Base-by-base conservation (phyloP, 352 stramenopile genomes). In the Phytophthora tentaculata region DNA sequence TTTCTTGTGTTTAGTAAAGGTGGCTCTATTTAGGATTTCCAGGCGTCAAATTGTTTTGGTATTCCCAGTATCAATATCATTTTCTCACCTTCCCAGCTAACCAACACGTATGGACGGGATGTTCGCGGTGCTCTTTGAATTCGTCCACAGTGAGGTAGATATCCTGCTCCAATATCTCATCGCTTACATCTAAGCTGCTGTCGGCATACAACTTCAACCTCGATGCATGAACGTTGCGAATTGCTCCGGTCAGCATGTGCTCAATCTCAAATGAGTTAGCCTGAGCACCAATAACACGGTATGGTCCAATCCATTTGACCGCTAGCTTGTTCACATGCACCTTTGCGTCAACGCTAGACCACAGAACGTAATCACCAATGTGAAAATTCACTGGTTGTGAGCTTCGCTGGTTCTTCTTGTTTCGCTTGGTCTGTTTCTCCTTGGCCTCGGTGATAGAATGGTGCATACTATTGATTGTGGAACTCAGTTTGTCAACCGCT, bases 71-170 rank as follows among this genome's bases (percentile, higher is more conserved):
- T n/a, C n/a, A n/a, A n/a, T n/a, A n/a, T n/a, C n/a, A n/a, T n/a
- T n/a, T n/a, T n/a, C n/a, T n/a, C n/a, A n/a, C 43, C 43, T 50
- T 50, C 43, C 43, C 43, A 50, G 5, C 43, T 50, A 16, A 26
- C 17, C 7, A 50, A 24, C 20, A 50, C 43, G 5, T 50, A 7
- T 50, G 43, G 43, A 19, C 20, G 6, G 19, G 19, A 24, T 26
- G 17, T 13, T 50, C 3, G 5, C 43, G 43, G 5, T 24, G 19
- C n/a, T 50, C 19, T 29, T 51, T 51, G 20, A 51, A 28, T n/a
- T 23, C 8, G 5, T 51, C 20, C 2, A 29, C 44, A 14, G n/a
- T 50, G 14, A 51, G 44, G 20, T 29, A 51, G 19, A 51, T 29
- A 6, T 29, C 20, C 14, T 51, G 44, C 7, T 32, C 20, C 4